phyloP scores from a whole-genome alignment of 371 early-diverging fungal species.

The Syncephalastrum monosporum region DNA sequence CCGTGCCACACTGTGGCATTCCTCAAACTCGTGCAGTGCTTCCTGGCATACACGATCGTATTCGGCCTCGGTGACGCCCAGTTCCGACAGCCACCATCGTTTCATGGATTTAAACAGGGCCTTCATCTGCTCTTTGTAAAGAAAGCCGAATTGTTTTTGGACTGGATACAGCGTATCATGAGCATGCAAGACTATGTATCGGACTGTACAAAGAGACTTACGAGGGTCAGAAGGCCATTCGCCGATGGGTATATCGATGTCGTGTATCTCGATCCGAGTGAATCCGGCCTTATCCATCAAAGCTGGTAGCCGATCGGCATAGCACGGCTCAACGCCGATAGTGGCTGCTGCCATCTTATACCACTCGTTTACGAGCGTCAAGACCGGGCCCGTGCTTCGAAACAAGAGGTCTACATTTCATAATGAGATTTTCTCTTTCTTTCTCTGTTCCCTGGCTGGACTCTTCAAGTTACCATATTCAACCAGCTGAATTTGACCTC shows the following conservation, averaged over 20 bases:
- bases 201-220: slow-evolving; percentile 12
- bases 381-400: slow-evolving; percentile 35
- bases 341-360: slow-evolving; percentile 27
- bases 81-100: slow-evolving; percentile 42
- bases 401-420: slow-evolving; percentile 22
- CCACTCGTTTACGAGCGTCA: slow-evolving; percentile 43
- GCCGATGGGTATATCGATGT: slow-evolving; percentile 42
- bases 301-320: slow-evolving; percentile 15
- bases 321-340: slow-evolving; percentile 30
- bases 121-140: slow-evolving; percentile 47
- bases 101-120: slow-evolving; percentile 42
- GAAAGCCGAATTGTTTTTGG: slow-evolving; percentile 38
- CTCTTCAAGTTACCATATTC: slow-evolving; percentile 28
- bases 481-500: slow-evolving; percentile 49
- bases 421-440: background rate
- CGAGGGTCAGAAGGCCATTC: slow-evolving; percentile 46
- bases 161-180: slow-evolving; percentile 13
- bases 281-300: slow-evolving; percentile 32
- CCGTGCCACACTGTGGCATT: slow-evolving; percentile 19
- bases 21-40: slow-evolving; percentile 33
- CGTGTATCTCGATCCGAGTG: slow-evolving; percentile 20
- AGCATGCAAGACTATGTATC: background rate
- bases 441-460: background rate
- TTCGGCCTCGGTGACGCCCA: slow-evolving; percentile 20
- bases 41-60: slow-evolving; percentile 24